Evolutionary conservation across 2,329 filamentous ascomycete genomes (phyloP), one percentile per base, ranked within the genome.

Genomic region (Colletotrichum scovillei): DNA sequence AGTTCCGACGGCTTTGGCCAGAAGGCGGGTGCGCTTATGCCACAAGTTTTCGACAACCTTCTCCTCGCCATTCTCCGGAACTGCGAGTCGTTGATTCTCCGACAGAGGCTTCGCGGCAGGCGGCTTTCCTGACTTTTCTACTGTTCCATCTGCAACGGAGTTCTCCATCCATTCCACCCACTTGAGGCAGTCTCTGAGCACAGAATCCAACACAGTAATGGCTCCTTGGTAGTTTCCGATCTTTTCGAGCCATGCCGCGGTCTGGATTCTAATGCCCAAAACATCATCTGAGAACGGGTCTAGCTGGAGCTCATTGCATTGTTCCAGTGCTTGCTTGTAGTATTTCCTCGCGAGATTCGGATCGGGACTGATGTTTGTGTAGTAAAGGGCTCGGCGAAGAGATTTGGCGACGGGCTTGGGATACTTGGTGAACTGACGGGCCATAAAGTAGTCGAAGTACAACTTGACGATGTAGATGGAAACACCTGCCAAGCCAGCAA

Each of bases 261-360:
- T 87, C 80, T 95, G 92, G 63, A 98, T 92, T 79, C 95, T 94
- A 65, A 98, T 92, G 9, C 97, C 97, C 77, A 98, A 88, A 42
- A 98, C 92, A 81, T 98, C 95, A 77, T 98, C 94, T 4, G 94
- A 95, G 80, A 95, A 97, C 0, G 94, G 94, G 79, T 98, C 95
- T 85, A 99, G 90, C 0, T 92, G 91, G 63, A 93, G 80, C 78
- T 94, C 91, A 63, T 91, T 86, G 70, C 95, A 95, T 64, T 93
- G 88, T 75, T 92, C 87, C 70, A 98, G 86, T 3, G 95, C 95
- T 76, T 93, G 89, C 78, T 92, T 92, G 81, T 98, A 98, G 81
- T 94, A 94, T 77, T 94, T 93, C 72, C 97, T 86, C 0, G 96
- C 95, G 67, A 93, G 88, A 72, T 93, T 89, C 3, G 94, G 91